phyloP scores from a whole-genome alignment of 2,329 filamentous ascomycete genomes.

The Ophiostoma ulmi region DNA sequence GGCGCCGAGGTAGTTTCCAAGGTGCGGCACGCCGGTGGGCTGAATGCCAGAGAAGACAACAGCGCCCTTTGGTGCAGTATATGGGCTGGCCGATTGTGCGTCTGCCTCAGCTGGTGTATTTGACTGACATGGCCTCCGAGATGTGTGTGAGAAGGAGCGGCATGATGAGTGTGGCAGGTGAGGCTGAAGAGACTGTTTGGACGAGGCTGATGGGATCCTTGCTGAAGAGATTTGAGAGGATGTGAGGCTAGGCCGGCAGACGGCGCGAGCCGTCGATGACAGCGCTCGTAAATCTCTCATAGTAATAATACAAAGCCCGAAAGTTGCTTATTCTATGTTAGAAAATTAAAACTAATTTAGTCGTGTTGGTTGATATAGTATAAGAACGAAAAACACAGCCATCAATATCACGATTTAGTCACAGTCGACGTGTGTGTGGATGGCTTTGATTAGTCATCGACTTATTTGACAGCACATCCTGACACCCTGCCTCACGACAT shows the following conservation, averaged over 20 bases:
- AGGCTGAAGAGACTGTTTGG: not conserved
- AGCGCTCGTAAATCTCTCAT: not conserved
- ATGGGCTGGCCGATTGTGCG: not conserved
- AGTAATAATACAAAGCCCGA: not conserved
- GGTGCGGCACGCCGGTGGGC: conserved; percentile 86
- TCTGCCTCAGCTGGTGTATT: not conserved
- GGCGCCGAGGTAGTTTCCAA: conserved; percentile 93
- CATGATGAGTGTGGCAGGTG: not conserved
- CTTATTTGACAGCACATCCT: not conserved
- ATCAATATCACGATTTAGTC: not conserved
- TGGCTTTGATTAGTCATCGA: not conserved
- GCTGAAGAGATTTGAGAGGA: not conserved
- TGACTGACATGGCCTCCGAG: not conserved
- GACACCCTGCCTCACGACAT: not conserved
- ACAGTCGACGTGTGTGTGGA: not conserved
- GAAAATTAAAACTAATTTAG: not conserved
- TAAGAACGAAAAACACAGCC: not conserved
- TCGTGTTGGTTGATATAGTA: not conserved
- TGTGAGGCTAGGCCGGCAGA: not conserved
- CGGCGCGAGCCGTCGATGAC: not conserved
- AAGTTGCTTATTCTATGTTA: not conserved
- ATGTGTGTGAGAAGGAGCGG: conserved; percentile 3
- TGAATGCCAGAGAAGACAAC: conserved; percentile 95
- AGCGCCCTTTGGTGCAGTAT: conserved; percentile 23
- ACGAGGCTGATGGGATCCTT: not conserved